Conservation (phyloP, 2,329 filamentous ascomycete species). For the Gremmenia infestans region DNA sequence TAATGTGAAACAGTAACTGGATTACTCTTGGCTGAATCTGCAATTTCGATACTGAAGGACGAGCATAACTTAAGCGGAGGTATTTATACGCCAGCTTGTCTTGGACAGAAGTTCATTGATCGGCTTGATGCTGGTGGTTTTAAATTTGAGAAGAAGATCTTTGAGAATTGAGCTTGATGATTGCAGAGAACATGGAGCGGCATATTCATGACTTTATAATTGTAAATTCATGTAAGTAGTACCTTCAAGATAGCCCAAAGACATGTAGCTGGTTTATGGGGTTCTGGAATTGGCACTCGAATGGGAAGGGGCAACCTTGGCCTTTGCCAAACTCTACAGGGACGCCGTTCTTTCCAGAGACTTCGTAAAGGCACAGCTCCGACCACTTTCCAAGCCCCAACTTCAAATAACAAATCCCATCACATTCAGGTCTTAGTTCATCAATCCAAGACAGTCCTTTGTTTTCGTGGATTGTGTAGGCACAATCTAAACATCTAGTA, state of each 20-base stretch:
- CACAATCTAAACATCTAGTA: too few relatives aligned
- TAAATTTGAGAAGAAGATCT: slow-evolving; percentile 52
- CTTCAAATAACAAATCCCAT: too few relatives aligned
- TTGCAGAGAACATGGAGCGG: neutral
- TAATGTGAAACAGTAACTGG: slow-evolving; percentile 52
- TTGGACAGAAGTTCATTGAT: slow-evolving; percentile 64
- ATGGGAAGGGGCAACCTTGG: too few relatives aligned
- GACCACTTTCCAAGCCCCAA: too few relatives aligned
- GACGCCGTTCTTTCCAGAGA: too few relatives aligned
- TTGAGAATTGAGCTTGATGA: slow-evolving; percentile 24
- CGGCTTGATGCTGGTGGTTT: slow-evolving; percentile 57
- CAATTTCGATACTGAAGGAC: slow-evolving; percentile 60
- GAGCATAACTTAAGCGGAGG: slow-evolving; percentile 57
- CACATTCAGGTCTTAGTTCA: too few relatives aligned
- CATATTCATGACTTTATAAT: neutral
- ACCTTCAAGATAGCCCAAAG: neutral
- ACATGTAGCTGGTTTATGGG: neutral
- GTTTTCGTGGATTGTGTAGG: too few relatives aligned
- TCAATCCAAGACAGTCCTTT: too few relatives aligned
- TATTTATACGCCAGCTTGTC: slow-evolving; percentile 65
- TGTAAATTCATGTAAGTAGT: neutral
- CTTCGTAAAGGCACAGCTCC: too few relatives aligned
- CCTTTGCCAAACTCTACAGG: too few relatives aligned
- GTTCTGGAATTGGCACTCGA: too few relatives aligned
- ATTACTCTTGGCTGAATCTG: slow-evolving; percentile 57